Percentiles rank a stretch among this genome's conserved stretches.
Evolutionary conservation across 2,329 filamentous ascomycete species (phyloP).

Genomic region (Knoxdaviesia capensis): DNA sequence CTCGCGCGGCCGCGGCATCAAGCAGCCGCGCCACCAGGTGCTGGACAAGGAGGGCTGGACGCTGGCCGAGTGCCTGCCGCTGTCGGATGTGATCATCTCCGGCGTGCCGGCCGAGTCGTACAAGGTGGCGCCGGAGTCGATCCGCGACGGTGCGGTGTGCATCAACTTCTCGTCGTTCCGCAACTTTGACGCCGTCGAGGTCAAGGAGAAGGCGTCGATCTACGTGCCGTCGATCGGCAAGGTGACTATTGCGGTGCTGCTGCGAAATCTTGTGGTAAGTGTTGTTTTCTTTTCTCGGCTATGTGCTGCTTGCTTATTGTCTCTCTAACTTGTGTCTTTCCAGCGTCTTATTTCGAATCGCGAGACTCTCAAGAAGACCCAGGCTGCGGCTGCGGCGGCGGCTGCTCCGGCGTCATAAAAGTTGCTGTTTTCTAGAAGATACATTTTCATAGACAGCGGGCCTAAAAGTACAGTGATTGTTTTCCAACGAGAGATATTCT

Average conservation of each 20-base stretch:
- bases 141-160: slow-evolving; percentile 87
- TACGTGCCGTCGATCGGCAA: slow-evolving; percentile 96
- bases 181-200: slow-evolving; percentile 68
- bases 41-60: slow-evolving; percentile 63
- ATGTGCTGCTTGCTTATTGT: background rate
- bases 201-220: slow-evolving; percentile 91
- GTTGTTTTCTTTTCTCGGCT: background rate
- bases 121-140: slow-evolving; percentile 69
- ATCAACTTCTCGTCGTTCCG: slow-evolving; percentile 95
- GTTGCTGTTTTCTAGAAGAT: background rate
- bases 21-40: slow-evolving; percentile 70
- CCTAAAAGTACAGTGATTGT: background rate
- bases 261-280: slow-evolving; percentile 74
- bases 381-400: slow-evolving; percentile 3
- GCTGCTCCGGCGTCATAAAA: background rate
- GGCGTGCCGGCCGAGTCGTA: slow-evolving; percentile 76
- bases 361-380: slow-evolving; percentile 15
- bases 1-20: slow-evolving; percentile 71
- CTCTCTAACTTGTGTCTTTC: slow-evolving; percentile 8
- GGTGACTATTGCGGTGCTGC: slow-evolving; percentile 81
- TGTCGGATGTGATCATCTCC: slow-evolving; percentile 87
- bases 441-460: background rate
- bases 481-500: too few relatives aligned
- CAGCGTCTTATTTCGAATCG: slow-evolving; percentile 33
- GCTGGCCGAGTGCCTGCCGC: slow-evolving; percentile 60